Conservation (phyloP, 306 rosid genomes). For the Casuarina equisetifolia region DNA sequence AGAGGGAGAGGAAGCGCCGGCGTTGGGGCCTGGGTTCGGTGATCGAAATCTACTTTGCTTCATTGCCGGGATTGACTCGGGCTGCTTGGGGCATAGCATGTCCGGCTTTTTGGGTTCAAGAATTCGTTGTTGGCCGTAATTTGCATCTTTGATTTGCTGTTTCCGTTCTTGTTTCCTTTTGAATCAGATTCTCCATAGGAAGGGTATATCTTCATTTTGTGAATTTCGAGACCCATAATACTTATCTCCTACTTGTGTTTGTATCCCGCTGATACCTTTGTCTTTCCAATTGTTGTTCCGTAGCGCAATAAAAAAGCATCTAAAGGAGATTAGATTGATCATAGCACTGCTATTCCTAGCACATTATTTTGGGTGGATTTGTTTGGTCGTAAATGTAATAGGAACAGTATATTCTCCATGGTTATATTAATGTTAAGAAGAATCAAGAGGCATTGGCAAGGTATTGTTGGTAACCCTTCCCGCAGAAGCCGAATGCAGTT, state of each 20-base stretch:
- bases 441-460: not conserved
- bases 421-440: not conserved
- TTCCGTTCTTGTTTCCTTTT: not conserved
- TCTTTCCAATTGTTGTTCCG: not conserved
- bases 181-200: not conserved
- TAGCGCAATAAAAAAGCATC: not conserved
- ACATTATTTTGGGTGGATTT: not conserved
- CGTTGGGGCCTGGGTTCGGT: not conserved
- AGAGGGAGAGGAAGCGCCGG: not conserved
- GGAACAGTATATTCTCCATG: not conserved
- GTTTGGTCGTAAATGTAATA: not conserved
- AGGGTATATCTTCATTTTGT: not conserved
- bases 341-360: not conserved
- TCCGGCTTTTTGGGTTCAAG: not conserved
- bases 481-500: not conserved
- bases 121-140: not conserved
- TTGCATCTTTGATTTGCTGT: too few species aligned
- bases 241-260: not conserved
- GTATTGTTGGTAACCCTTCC: not conserved
- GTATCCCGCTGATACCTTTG: not conserved
- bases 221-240: not conserved
- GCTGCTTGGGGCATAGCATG: slow-evolving; percentile 1
- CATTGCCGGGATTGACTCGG: not conserved
- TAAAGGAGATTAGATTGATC: not conserved
- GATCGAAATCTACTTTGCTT: not conserved